These are phyloP conservation scores for Fusarium buharicum DNA, from an alignment of 2,329 filamentous ascomycete species.

Conservation along the genomic window DNA sequence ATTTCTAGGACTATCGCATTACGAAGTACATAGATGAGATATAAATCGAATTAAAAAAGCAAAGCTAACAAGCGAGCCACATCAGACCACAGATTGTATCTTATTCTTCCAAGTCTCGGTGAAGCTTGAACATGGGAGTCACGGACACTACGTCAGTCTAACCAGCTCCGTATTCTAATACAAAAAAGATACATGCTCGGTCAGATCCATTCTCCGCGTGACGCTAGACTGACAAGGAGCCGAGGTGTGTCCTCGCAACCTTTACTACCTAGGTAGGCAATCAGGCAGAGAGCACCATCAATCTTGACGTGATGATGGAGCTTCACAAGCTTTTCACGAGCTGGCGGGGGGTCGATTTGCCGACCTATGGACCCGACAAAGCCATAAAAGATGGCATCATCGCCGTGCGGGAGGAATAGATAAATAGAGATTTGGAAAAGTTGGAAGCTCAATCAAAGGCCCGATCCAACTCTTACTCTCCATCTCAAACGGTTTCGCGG, in stretches of 20 bases:
- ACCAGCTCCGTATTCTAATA: slow-evolving; percentile 26
- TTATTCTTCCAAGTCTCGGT: background rate
- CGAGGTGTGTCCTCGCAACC: slow-evolving; percentile 26
- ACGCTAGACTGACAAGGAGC: slow-evolving; percentile 27
- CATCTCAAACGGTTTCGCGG: slow-evolving; percentile 8
- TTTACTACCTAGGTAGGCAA: slow-evolving; percentile 20
- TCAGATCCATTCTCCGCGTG: slow-evolving; percentile 33
- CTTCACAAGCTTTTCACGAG: slow-evolving; percentile 41
- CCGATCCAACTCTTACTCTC: slow-evolving; percentile 10
- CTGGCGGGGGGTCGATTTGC: slow-evolving; percentile 27
- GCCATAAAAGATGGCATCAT: slow-evolving; percentile 35
- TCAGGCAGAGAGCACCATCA: slow-evolving; percentile 14
- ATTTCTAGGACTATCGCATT: background rate
- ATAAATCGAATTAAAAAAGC: slow-evolving; percentile 37
- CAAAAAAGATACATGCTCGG: slow-evolving; percentile 29
- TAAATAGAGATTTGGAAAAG: slow-evolving; percentile 2
- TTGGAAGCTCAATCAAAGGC: slow-evolving; percentile 20
- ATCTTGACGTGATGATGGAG: slow-evolving; percentile 24
- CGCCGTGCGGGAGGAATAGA: slow-evolving; percentile 12
- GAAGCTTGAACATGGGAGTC: slow-evolving; percentile 10
- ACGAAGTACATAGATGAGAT: slow-evolving; percentile 30
- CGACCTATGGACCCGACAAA: slow-evolving; percentile 10
- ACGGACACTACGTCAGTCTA: slow-evolving; percentile 29
- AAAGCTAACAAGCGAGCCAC: slow-evolving; percentile 10
- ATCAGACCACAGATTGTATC: slow-evolving; percentile 4